Conservation (phyloP, 2,329 filamentous ascomycete species). For the Pseudogymnoascus sp. region DNA sequence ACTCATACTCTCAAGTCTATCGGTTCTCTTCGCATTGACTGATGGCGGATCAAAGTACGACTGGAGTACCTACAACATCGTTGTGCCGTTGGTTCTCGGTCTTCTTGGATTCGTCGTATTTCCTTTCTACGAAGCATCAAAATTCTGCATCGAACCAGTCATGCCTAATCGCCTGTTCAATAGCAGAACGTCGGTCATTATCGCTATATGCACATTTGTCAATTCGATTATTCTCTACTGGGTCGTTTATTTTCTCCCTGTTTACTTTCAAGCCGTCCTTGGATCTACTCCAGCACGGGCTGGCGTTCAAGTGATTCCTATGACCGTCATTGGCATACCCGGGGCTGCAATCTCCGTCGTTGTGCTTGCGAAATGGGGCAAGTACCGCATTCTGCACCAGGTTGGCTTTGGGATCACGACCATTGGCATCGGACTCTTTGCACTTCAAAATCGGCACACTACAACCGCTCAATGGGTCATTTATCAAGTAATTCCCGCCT, state of each 20-base stretch:
- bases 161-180: slow-evolving; percentile 12
- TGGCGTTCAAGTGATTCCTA: background rate
- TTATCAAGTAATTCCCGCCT: slow-evolving; percentile 35
- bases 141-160: slow-evolving; percentile 13
- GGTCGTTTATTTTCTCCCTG: slow-evolving; percentile 16
- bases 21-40: slow-evolving; percentile 39
- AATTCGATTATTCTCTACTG: slow-evolving; percentile 33
- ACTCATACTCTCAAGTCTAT: slow-evolving; percentile 34
- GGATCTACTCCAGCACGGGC: background rate
- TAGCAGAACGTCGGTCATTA: slow-evolving; percentile 10
- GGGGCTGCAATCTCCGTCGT: background rate
- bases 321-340: background rate
- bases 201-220: slow-evolving; percentile 31
- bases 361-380: slow-evolving; percentile 3
- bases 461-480: slow-evolving; percentile 35
- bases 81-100: slow-evolving; percentile 41
- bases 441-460: slow-evolving; percentile 33
- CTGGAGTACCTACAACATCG: slow-evolving; percentile 36
- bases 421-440: slow-evolving; percentile 32
- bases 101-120: slow-evolving; percentile 34
- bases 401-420: slow-evolving; percentile 10
- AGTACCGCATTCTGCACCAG: background rate
- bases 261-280: slow-evolving; percentile 12
- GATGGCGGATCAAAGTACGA: slow-evolving; percentile 37
- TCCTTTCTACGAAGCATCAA: slow-evolving; percentile 15